Evolutionary conservation across 2,329 filamentous ascomycete genomes (phyloP).

Genomic region (Boeremia lycopersici): DNA sequence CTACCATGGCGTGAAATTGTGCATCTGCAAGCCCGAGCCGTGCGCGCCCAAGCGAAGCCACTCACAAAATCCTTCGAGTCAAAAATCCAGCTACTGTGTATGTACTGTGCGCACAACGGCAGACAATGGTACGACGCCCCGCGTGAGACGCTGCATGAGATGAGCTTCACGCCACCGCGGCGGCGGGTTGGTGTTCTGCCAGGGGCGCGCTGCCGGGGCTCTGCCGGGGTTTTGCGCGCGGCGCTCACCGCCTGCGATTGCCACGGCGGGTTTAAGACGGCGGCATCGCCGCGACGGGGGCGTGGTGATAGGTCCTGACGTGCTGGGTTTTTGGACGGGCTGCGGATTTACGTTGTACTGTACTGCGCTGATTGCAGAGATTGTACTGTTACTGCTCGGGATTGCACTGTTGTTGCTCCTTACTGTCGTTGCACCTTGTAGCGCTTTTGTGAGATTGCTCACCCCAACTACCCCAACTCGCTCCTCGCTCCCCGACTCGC

Average conservation of each 20-base stretch:
- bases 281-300: constrained; percentile 31
- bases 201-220: not conserved
- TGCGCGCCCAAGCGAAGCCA: not conserved
- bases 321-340: not conserved
- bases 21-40: not conserved
- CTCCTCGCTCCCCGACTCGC: no score
- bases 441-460: no score
- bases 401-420: no score
- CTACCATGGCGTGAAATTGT: no score
- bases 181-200: constrained; percentile 3
- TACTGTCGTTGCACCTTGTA: no score
- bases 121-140: constrained; percentile 26
- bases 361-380: no score
- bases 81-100: not conserved
- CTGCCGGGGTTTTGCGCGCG: not conserved
- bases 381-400: no score
- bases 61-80: not conserved
- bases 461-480: no score
- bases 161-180: constrained; percentile 41
- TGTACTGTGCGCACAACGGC: not conserved
- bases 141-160: constrained; percentile 25
- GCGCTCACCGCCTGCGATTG: constrained; percentile 23
- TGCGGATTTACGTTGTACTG: no score
- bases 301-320: not conserved
- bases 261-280: constrained; percentile 33